These are phyloP conservation scores for Xylaria cubensis DNA, from an alignment of 495 filamentous ascomycete genomes.

Conservation along the genomic window DNA sequence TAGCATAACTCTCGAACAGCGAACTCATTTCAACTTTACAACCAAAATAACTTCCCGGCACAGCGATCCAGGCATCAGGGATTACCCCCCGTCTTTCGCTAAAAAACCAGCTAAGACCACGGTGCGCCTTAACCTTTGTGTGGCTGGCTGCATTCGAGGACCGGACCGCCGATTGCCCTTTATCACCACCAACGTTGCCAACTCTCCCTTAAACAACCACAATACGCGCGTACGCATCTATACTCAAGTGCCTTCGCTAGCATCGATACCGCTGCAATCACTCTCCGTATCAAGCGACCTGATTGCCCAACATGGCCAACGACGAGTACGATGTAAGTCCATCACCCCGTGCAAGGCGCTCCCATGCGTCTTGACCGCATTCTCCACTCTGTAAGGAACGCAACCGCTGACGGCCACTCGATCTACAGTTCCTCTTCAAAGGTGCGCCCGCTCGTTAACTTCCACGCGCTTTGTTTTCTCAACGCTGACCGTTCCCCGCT, in stretches of 20 bases:
- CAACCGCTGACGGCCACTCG: slow-evolving; percentile 32
- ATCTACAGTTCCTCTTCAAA: slow-evolving; percentile 97
- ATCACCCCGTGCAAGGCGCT: slow-evolving; percentile 6
- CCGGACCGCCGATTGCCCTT: slow-evolving; percentile 15
- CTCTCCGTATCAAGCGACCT: background rate
- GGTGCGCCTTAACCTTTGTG: slow-evolving; percentile 23
- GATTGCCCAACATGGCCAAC: slow-evolving; percentile 82
- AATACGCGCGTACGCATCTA: slow-evolving; percentile 9
- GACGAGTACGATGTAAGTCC: slow-evolving; percentile 98
- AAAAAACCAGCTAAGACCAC: slow-evolving; percentile 9
- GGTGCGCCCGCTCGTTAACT: slow-evolving; percentile 57
- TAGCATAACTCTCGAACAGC: background rate
- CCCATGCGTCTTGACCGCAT: slow-evolving; percentile 13
- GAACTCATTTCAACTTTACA: slow-evolving; percentile 10
- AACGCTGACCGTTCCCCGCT: slow-evolving; percentile 45
- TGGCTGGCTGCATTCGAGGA: slow-evolving; percentile 18
- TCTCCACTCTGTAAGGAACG: slow-evolving; percentile 18
- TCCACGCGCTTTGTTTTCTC: slow-evolving; percentile 25
- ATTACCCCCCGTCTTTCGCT: slow-evolving; percentile 19
- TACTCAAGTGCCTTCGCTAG: background rate
- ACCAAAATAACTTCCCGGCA: background rate
- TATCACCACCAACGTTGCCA: slow-evolving; percentile 23
- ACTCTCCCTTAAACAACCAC: slow-evolving; percentile 16
- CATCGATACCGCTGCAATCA: slow-evolving; percentile 9
- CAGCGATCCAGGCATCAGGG: slow-evolving; percentile 15